Conservation (phyloP, 805 yeast genomes). For the Grigorovia jiainica region DNA sequence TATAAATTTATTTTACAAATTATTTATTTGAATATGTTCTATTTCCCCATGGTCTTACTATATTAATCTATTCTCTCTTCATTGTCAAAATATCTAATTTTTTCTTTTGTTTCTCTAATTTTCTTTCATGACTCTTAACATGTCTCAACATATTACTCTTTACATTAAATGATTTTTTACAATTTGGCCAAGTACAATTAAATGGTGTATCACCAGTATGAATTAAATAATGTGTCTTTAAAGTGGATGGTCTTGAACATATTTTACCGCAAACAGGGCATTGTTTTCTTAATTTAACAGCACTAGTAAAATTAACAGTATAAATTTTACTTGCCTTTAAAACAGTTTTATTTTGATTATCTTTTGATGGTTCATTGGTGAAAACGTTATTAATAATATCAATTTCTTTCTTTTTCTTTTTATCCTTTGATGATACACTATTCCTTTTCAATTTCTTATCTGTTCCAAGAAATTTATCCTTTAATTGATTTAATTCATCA, state of each 20-base stretch:
- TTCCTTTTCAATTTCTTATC: neutral
- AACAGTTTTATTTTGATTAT: neutral
- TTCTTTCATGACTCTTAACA: constrained; percentile 49
- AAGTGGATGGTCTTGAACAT: constrained; percentile 74
- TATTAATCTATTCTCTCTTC: neutral
- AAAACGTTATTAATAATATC: neutral
- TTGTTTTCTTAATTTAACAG: constrained; percentile 13
- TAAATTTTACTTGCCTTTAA: constrained; percentile 2
- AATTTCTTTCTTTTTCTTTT: neutral
- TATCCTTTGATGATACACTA: neutral
- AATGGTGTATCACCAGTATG: constrained; percentile 77
- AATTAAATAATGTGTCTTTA: constrained; percentile 68
- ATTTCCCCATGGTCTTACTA: no score
- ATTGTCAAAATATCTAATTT: neutral
- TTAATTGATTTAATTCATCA: neutral
- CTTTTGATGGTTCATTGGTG: neutral
- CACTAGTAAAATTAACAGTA: constrained; percentile 7
- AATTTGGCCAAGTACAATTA: constrained; percentile 50
- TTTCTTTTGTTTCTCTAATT: constrained; percentile 7
- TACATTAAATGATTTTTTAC: constrained; percentile 66
- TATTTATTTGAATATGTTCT: no score
- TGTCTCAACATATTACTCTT: constrained; percentile 78
- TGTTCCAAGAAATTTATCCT: neutral
- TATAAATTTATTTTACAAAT: no score
- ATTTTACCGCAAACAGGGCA: constrained; percentile 56